Base-by-base conservation (phyloP, 2,329 filamentous ascomycete species). In the Colletotrichum caudatum region DNA sequence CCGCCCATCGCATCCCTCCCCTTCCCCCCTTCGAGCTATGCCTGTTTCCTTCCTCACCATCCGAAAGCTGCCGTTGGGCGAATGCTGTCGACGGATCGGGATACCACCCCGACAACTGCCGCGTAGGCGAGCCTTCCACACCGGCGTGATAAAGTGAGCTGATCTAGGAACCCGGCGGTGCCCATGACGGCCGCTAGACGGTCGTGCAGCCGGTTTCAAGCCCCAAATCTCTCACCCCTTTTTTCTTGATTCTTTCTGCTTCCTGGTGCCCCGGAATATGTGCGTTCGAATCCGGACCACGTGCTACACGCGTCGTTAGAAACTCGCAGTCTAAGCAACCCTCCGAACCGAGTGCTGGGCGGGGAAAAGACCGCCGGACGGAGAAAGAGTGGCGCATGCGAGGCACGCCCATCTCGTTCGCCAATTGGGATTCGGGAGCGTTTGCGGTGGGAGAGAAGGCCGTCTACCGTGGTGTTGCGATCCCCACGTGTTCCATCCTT, bases 41-140 rank as follows among this genome's bases (percentile, higher is more conserved):
- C 35, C 54, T 5, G 35, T 57, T 37, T 37, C 20, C 9, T 37
- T 14, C 39, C 48, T 35, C 37, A 16, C 12, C 20, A 26, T 12
- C 54, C 54, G 54, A 14, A n/a, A n/a, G 3, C 37, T 41, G n/a
- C 35, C 54, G 54, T 41, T 41, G 8, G 6, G 23, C 35, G 33
- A 1, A 39, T 23, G n/a, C 7, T 41, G 18, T 41, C 35, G 35
- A 58, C 54, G 35, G 54, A 41, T 58, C n/a, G 14, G 35, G 35
- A 58, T 58, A 18, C 35, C 54, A 26, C 35, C 5, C n/a, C n/a
- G n/a, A 26, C n/a, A 58, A 58, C 35, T 58, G n/a, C n/a, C 54
- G 35, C 7, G 2, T n/a, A 14, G 53, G 20, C n/a, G 29, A 37
- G 33, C 11, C 3, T 3, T 16, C 8, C n/a, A 5, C 33, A 23